These are phyloP conservation scores for Leccinum cinnamomeum DNA, from an alignment of 1,284 basidiomycete species.

Conservation along the genomic window DNA sequence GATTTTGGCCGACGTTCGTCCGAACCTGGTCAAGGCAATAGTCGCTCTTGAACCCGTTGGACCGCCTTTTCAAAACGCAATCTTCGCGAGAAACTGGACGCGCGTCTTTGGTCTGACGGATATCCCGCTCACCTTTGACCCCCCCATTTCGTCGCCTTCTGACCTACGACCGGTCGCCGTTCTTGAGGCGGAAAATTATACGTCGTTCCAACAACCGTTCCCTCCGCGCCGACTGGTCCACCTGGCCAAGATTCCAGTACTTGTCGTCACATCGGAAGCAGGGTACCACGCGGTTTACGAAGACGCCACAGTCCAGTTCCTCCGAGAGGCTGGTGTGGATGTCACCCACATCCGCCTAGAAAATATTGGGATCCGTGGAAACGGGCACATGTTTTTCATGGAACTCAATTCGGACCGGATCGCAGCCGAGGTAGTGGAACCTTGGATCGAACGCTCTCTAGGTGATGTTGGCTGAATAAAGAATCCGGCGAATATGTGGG, in stretches of 20 bases:
- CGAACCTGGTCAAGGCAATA: slow-evolving; percentile 43
- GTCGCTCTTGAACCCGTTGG: slow-evolving; percentile 49
- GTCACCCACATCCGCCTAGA: slow-evolving; percentile 42
- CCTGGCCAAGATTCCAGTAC: slow-evolving; percentile 42
- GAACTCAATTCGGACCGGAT: slow-evolving; percentile 47
- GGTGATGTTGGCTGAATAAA: background rate
- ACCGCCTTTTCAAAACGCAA: slow-evolving; percentile 47
- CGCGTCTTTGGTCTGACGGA: slow-evolving; percentile 47
- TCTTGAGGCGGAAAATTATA: slow-evolving; percentile 34
- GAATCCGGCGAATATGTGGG: background rate
- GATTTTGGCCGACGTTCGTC: slow-evolving; percentile 48
- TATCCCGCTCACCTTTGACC: slow-evolving; percentile 43
- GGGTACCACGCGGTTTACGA: slow-evolving; percentile 52
- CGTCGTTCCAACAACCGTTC: slow-evolving; percentile 43
- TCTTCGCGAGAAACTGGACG: slow-evolving; percentile 40
- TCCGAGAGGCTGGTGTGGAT: slow-evolving; percentile 44
- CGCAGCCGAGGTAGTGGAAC: slow-evolving; percentile 38
- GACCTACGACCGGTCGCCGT: slow-evolving; percentile 34
- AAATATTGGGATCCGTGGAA: slow-evolving; percentile 44
- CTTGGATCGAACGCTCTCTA: slow-evolving; percentile 36
- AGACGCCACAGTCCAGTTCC: slow-evolving; percentile 42
- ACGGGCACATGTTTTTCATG: slow-evolving; percentile 55
- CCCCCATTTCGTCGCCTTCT: slow-evolving; percentile 38
- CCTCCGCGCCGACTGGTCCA: slow-evolving; percentile 45
- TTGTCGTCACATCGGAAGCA: slow-evolving; percentile 48